Base-by-base conservation (phyloP, 164 flowering plant species). In the Tetracentron sinense region DNA sequence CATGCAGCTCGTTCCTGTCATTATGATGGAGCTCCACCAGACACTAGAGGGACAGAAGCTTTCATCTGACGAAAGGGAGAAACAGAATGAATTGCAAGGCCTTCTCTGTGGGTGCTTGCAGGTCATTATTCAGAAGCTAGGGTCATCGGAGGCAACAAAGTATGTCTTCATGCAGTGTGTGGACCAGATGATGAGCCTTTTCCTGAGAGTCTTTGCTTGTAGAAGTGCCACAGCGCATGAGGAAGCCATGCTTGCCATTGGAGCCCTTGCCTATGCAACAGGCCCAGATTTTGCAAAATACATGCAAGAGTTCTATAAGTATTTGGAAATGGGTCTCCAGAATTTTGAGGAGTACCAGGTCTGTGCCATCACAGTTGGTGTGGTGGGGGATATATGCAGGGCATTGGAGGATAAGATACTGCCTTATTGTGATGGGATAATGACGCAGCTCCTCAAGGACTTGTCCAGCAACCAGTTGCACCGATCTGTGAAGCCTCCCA, bases 291-390 rank as follows among this genome's bases (percentile, higher is more conserved):
- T 85, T 70, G 82, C 75, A 8, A 83, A 83, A 44, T 83, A 85
- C 68, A 82, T 85, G 90, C 82, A 78, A 7, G 82, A 85, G 50
- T 81, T 85, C 57, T 83, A 82, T 54, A 77, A 79, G 71, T 82
- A 82, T 58, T 60, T 85, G 76, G 90, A 85, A 84, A 77, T 85
- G 86, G 88, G 88, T 69, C 90, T 85, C 75, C 88, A 83, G 74
- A 83, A 85, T 74, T 83, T 80, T 53, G 90, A 83, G 63, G 90
- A 85, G 56, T 83, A 85, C 66, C 88, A 85, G 72, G 86, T 85
- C 0, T 85, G 90, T 79, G 81, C 90, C 51, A 82, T 85, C 27
- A 85, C 90, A 2, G 84, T 83, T 25, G 90, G 88, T 49, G 90
- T 85, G 27, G 86, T 83, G 21, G 90, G 88, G 21, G 90, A 85